A percentile compares a stretch with the other conserved stretches of the same genome.
These are phyloP conservation scores for Gossypium turneri DNA, from an alignment of 345 rosid genomes.

Conservation along the genomic window DNA sequence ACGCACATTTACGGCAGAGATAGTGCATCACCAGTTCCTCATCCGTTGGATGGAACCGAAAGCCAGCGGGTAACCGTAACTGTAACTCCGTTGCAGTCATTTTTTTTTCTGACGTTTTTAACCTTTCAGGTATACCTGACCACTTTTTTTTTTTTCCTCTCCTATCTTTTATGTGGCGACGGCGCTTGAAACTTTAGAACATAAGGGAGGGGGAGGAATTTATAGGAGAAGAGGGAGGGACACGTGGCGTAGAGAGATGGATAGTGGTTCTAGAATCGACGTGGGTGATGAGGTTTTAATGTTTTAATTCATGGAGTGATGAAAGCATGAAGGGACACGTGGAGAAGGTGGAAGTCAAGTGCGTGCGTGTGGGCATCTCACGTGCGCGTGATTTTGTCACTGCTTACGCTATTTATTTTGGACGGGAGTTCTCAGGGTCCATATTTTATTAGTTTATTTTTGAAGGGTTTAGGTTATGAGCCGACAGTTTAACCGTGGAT, in stretches of 20 bases:
- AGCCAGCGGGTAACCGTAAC: slow-evolving; percentile 78
- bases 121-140: not conserved
- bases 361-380: slow-evolving; percentile 43
- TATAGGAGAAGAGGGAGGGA: slow-evolving; percentile 38
- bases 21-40: slow-evolving; percentile 93
- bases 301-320: not conserved
- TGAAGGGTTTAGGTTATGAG: not conserved
- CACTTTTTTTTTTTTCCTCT: not conserved
- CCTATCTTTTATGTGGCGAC: slow-evolving; percentile 4
- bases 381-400: slow-evolving; percentile 58
- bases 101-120: slow-evolving; percentile 13
- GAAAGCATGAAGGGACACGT: slow-evolving; percentile 41
- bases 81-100: slow-evolving; percentile 41
- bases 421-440: slow-evolving; percentile 21
- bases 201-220: slow-evolving; percentile 34
- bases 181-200: slow-evolving; percentile 65
- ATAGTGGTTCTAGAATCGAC: slow-evolving; percentile 39
- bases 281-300: slow-evolving; percentile 32
- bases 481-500: not conserved
- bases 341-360: slow-evolving; percentile 28
- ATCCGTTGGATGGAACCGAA: slow-evolving; percentile 95
- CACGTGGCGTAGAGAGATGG: slow-evolving; percentile 31
- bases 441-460: not conserved
- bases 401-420: slow-evolving; percentile 78
- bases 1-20: slow-evolving; percentile 74